These are phyloP conservation scores for Cyclotella baltica DNA, from an alignment of 108 stramenopile species.

Conservation along the genomic window DNA sequence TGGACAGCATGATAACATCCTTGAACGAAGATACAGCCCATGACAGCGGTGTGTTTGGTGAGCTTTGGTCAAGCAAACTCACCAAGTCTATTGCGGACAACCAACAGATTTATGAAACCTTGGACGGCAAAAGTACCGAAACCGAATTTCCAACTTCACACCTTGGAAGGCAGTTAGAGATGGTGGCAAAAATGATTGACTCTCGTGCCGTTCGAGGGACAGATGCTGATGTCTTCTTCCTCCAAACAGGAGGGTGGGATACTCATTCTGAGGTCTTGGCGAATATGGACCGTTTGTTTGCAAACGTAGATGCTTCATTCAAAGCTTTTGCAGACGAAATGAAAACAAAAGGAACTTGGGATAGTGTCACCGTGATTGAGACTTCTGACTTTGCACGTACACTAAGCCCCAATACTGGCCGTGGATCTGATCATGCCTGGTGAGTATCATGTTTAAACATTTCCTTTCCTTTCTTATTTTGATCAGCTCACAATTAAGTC, in stretches of 20 bases:
- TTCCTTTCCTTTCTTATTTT: neutral
- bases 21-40: no score
- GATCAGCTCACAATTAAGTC: no score
- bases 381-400: slow-evolving; percentile 77
- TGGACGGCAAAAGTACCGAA: no score
- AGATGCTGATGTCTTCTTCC: slow-evolving; percentile 71
- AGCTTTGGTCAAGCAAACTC: no score
- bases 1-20: no score
- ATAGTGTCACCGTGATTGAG: slow-evolving; percentile 62
- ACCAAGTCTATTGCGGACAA: no score
- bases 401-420: slow-evolving; percentile 59
- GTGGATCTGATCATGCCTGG: slow-evolving; percentile 65
- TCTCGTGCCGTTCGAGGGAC: slow-evolving; percentile 48
- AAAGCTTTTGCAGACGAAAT: slow-evolving; percentile 63
- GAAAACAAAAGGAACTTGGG: slow-evolving; percentile 60
- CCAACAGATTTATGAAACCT: no score
- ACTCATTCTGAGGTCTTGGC: slow-evolving; percentile 53
- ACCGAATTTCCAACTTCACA: slow-evolving; percentile 41
- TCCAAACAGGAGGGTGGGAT: slow-evolving; percentile 70
- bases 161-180: slow-evolving; percentile 41
- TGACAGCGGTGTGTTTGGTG: no score
- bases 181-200: slow-evolving; percentile 64
- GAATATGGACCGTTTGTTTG: slow-evolving; percentile 36
- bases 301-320: slow-evolving; percentile 59
- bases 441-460: neutral